These are phyloP conservation scores for Arthrobotrys sinensis DNA, from an alignment of 2,329 filamentous ascomycete genomes.

Conservation along the genomic window DNA sequence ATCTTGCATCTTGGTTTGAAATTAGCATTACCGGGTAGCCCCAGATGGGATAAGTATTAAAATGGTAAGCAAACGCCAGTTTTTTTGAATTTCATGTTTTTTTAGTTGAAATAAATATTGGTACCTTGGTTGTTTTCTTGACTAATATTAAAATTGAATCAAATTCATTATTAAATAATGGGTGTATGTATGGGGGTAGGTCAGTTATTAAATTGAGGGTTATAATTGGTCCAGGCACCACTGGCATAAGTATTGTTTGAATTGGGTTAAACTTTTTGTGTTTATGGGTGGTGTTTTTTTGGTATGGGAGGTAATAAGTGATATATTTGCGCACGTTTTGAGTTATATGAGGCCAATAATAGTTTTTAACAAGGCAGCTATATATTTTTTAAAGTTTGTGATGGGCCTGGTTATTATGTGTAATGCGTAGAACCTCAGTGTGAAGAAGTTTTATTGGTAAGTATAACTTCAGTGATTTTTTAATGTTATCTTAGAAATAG, in stretches of 20 bases:
- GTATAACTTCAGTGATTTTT: not conserved
- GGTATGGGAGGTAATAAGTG: not conserved
- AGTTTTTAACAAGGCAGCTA: not conserved
- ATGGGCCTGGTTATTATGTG: not conserved
- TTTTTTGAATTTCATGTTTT: constrained; percentile 1
- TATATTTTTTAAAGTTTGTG: constrained; percentile 4
- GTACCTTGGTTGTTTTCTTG: not conserved
- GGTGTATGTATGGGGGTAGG: not conserved
- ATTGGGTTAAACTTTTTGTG: not conserved
- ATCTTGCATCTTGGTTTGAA: not conserved
- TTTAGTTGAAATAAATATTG: not conserved
- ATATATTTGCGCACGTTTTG: not conserved
- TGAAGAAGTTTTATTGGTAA: not conserved
- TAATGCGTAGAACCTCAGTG: not conserved
- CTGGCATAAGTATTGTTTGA: not conserved
- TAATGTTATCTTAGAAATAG: not conserved
- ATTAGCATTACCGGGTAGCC: constrained; percentile 2
- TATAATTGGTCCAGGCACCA: not conserved
- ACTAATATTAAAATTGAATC: not conserved
- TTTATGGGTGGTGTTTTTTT: not conserved
- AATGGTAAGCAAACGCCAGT: not conserved
- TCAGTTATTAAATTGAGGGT: constrained; percentile 14
- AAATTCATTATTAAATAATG: not conserved
- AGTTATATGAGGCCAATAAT: not conserved
- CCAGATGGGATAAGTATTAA: not conserved